Percentiles rank a stretch among this genome's conserved stretches.
Conservation (phyloP, 83 land plant species). For the Diphasiastrum complanatum region DNA sequence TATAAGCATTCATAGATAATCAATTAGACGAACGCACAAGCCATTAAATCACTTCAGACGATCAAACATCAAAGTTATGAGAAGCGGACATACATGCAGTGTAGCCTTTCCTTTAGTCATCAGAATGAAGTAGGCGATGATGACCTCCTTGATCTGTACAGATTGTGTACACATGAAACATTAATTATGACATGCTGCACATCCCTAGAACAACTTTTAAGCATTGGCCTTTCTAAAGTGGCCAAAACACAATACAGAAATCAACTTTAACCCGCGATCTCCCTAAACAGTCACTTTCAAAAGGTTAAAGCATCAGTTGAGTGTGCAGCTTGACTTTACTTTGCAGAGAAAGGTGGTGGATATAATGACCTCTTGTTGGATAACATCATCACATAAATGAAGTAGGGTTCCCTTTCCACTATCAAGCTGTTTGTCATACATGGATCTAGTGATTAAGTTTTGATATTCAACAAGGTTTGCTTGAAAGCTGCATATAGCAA, state of each 20-base stretch:
- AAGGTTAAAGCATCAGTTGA: neutral
- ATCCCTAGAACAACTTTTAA: neutral
- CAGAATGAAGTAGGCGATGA: constrained; percentile 66
- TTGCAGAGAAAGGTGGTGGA: neutral
- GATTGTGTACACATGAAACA: neutral
- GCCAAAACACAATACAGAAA: no score
- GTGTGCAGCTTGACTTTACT: neutral
- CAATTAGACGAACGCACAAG: neutral
- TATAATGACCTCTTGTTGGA: constrained; percentile 30
- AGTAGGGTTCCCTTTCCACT: constrained; percentile 16
- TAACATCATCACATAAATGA: constrained; percentile 15
- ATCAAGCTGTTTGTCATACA: constrained; percentile 18
- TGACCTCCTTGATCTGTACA: constrained; percentile 90
- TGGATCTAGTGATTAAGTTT: constrained; percentile 1
- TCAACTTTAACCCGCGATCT: no score
- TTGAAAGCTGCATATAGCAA: constrained; percentile 55
- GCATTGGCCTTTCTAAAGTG: neutral
- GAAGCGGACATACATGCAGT: constrained; percentile 30
- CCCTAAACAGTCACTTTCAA: neutral
- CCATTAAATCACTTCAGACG: neutral
- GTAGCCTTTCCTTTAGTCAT: constrained; percentile 83
- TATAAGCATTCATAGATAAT: neutral
- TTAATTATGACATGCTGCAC: neutral
- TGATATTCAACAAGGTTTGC: constrained; percentile 11
- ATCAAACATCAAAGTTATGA: neutral